phyloP scores from a whole-genome alignment of 2,329 filamentous ascomycete species.

The Aphanoascus verrucosus region DNA sequence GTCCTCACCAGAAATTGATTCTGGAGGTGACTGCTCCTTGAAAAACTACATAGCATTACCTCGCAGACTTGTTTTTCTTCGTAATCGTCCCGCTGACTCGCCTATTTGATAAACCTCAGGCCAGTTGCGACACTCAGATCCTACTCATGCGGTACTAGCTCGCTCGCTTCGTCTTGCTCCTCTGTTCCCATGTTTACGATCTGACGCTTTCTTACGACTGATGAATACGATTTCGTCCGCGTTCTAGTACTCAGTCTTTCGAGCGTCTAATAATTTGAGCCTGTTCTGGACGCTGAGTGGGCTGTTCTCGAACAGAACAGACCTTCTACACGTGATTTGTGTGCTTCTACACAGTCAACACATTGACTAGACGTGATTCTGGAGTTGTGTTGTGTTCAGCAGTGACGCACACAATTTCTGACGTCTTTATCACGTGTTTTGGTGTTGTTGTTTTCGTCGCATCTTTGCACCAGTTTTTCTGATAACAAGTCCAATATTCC shows the following conservation, averaged over 20 bases:
- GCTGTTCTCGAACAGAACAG: conserved; percentile 3
- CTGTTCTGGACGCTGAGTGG: background rate
- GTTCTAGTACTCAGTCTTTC: conserved; percentile 2
- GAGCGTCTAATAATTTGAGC: conserved; percentile 21
- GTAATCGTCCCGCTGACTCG: background rate
- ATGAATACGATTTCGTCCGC: conserved; percentile 13
- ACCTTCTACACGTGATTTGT: conserved; percentile 6
- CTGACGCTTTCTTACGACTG: conserved; percentile 13
- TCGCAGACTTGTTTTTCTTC: background rate
- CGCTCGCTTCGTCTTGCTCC: background rate
- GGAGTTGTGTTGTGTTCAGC: background rate
- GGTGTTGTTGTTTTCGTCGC: conserved; percentile 6
- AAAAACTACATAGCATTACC: background rate
- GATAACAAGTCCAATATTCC: conserved; percentile 20
- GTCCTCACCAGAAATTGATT: background rate
- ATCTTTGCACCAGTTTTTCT: background rate
- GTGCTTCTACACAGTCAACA: background rate
- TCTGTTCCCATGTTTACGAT: conserved; percentile 7
- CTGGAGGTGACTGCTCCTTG: background rate
- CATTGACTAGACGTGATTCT: background rate
- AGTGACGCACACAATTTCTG: background rate
- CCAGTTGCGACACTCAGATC: background rate
- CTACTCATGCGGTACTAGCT: background rate
- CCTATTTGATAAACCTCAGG: background rate
- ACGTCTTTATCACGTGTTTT: conserved; percentile 1